Evolutionary conservation across 2,329 filamentous ascomycete species (phyloP).

Genomic region (Diaporthe caulivora): DNA sequence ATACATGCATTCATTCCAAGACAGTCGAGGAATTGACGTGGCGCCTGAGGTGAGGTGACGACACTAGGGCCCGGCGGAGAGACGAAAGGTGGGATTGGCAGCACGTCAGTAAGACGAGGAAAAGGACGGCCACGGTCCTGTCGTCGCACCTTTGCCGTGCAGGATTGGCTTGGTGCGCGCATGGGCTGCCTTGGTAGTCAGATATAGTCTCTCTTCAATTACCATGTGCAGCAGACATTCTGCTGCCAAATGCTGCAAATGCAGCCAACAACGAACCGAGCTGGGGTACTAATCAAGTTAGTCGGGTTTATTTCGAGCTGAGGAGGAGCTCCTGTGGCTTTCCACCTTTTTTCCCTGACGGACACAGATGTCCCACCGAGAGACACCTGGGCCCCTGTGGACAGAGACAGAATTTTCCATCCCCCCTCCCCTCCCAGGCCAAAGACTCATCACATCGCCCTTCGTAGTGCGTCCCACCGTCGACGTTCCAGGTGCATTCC

Average conservation of each 20-base stretch:
- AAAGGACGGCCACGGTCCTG: conserved; percentile 9
- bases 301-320: conserved; percentile 4
- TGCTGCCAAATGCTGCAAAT: conserved; percentile 4
- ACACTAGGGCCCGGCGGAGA: conserved; percentile 20
- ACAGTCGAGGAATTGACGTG: conserved; percentile 35
- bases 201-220: neutral
- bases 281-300: neutral
- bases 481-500: neutral
- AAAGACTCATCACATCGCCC: neutral
- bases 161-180: conserved; percentile 14
- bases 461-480: neutral
- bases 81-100: conserved; percentile 14
- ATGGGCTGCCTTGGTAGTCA: conserved; percentile 5
- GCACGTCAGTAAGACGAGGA: conserved; percentile 24
- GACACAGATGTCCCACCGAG: conserved; percentile 14
- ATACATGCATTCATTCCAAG: conserved; percentile 16
- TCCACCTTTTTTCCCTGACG: conserved; percentile 5
- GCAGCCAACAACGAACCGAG: neutral
- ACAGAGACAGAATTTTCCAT: conserved; percentile 24
- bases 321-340: neutral
- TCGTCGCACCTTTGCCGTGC: conserved; percentile 13
- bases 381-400: conserved; percentile 12
- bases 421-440: neutral
- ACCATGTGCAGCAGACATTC: too few relatives aligned
- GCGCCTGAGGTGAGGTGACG: conserved; percentile 33